Base-by-base conservation (phyloP, 129 eudicot species). In the Sambucus nigra region DNA sequence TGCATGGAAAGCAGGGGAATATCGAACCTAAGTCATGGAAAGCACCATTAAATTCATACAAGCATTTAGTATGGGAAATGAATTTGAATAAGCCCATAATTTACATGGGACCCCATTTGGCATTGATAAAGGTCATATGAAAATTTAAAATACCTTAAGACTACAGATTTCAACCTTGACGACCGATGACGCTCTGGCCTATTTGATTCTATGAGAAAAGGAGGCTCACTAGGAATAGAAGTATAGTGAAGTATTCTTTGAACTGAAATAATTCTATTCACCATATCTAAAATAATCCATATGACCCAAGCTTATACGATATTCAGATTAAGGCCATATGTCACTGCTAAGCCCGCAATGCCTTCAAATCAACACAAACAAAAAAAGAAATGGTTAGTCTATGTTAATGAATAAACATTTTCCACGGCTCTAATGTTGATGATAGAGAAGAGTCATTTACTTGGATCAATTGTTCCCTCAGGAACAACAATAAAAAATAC, bases 221-320 rank as follows among this genome's bases (percentile, higher is more conserved):
- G 86, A n/a, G 86, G 86, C 58, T 89, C 98, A 41, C 71, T 67
- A 16, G 83, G 83, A 29, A 89, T 67, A 20, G 55, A 55, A 57
- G 68, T 62, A 53, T 89, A 85, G 48, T 89, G 98, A 57, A 89
- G 76, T 68, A 89, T 85, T 55, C 98, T 79, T 78, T 89, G 95
- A 24, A 89, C 94, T 2, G 98, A 85, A 33, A 89, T 89, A 12
- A 89, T 89, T 61, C 54, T 73, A n/a, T 79, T 85, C 65, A 85
- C 98, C 94, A 89, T 53, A 42, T 62, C 54, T 62, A 94, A 85
- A 53, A 84, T 78, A 46, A 56, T 89, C 88, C 84, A 72, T 52
- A 89, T 82, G 8, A 67, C 71, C 65, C 77, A 60, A 45, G 83
- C 75, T 79, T 85, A 95, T 66, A 78, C 25, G 73, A 55, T 72